Base-by-base conservation (phyloP, 495 filamentous ascomycete species). In the Trichocladium antarcticum region DNA sequence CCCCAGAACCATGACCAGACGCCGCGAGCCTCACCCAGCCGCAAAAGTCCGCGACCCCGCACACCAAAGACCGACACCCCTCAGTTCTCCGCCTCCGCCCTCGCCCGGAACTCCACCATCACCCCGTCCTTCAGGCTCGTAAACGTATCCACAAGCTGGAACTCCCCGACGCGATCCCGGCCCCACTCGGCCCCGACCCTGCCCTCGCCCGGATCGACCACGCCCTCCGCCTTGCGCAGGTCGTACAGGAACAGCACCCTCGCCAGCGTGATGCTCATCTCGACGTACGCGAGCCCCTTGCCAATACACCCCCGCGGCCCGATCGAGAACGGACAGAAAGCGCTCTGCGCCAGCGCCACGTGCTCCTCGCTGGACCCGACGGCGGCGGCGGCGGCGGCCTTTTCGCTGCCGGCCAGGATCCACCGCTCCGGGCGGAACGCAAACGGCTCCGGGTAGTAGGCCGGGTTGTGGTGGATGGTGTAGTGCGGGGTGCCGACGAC, bases 261-360 rank as follows among this genome's bases (percentile, higher is more conserved):
- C 20, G 71, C 75, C 22, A 77, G 47, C 12, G 70, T 65, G 5
- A 70, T 68, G 53, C 61, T 68, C 64, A 80, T 68, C 60, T 74
- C 71, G 31, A 74, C 57, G 47, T 75, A 78, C 0, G 78, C 78
- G 42, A 83, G 53, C 0, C 68, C 68, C 57, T 79, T 79, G 1
- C 79, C 81, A 19, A 82, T 74, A 49, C 80, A 83, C 2, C 68
- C 68, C 14, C 78, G 59, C 0, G 74, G 70, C 0, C 81, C 80
- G 36, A 78, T 57, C 3, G 68, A 72, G 54, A 82, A 83, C 1
- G 81, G 73, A 40, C 64, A 70, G 57, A 79, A 82, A 2, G 76
- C 78, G 29, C 68, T 69, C 54, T 68, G 69, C 3, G 74, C 73
- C 16, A 67, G 27, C 1, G 57, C 58, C 0, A 75, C 65, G 16